phyloP scores from a whole-genome alignment of 768 basidiomycete genomes.

The Pholiota molesta region DNA sequence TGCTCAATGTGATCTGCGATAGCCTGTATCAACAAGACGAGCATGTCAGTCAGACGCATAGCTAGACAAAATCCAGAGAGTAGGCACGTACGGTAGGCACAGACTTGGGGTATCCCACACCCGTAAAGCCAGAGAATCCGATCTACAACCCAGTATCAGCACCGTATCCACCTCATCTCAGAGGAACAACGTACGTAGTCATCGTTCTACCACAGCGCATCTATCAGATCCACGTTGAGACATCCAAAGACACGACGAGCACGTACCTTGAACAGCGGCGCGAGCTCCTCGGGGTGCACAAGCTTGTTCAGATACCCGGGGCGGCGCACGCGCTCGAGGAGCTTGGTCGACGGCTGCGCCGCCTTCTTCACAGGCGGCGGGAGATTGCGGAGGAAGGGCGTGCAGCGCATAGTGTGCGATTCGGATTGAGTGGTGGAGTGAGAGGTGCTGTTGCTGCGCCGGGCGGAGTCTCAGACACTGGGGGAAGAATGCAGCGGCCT shows the following conservation, averaged over 20 bases:
- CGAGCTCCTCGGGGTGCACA: constrained; percentile 39
- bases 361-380: constrained; percentile 6
- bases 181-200: constrained; percentile 41
- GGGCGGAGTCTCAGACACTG: neutral
- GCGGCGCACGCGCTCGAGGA: constrained; percentile 45
- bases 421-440: neutral
- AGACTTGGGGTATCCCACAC: constrained; percentile 51
- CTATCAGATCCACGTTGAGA: neutral
- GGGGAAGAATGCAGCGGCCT: neutral
- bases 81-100: constrained; percentile 40
- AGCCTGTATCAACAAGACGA: constrained; percentile 28
- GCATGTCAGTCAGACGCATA: neutral
- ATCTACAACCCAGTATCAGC: constrained; percentile 32
- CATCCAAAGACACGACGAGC: neutral
- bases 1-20: constrained; percentile 47
- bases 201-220: constrained; percentile 34
- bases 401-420: constrained; percentile 30
- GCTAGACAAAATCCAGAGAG: neutral
- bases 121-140: constrained; percentile 54
- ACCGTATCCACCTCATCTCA: neutral
- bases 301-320: constrained; percentile 41
- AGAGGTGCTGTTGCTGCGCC: neutral
- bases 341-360: constrained; percentile 27
- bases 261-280: constrained; percentile 43
- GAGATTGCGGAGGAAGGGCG: constrained; percentile 31